Conservation (phyloP, 2,329 filamentous ascomycete genomes). For the Xylariomycetidae sp. region DNA sequence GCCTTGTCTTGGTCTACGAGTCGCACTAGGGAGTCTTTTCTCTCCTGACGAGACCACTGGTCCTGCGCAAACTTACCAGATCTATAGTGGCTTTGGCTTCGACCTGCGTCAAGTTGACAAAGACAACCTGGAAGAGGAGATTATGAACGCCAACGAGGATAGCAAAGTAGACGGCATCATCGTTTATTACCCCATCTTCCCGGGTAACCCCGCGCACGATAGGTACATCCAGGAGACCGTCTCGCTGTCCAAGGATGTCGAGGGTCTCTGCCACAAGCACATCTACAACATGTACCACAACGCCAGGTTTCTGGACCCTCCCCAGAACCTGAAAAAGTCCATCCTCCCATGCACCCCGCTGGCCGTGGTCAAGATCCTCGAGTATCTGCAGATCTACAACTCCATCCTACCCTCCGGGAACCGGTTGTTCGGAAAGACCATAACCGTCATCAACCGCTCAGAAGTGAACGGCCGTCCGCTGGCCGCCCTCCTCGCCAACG, state of each 20-base stretch:
- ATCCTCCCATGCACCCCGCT: constrained; percentile 94
- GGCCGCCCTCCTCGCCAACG: constrained; percentile 89
- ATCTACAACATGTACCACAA: constrained; percentile 99
- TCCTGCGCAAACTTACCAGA: too few species aligned
- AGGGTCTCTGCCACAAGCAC: constrained; percentile 88
- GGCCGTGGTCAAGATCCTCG: constrained; percentile 93
- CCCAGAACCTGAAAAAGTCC: constrained; percentile 74
- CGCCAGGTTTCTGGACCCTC: constrained; percentile 83
- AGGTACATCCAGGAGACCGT: constrained; percentile 95
- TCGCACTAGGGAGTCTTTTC: too few species aligned
- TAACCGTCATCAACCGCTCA: constrained; percentile 93
- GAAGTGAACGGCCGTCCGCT: constrained; percentile 94
- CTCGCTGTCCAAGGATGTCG: constrained; percentile 85
- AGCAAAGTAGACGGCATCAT: constrained; percentile 79
- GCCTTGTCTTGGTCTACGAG: neutral
- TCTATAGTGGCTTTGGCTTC: constrained; percentile 77
- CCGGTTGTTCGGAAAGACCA: constrained; percentile 85
- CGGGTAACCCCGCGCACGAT: constrained; percentile 74
- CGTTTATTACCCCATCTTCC: constrained; percentile 97
- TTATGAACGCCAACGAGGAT: constrained; percentile 81
- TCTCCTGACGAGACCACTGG: too few species aligned
- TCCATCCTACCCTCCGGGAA: constrained; percentile 89
- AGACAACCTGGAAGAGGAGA: constrained; percentile 83
- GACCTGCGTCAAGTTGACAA: constrained; percentile 79
- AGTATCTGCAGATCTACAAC: constrained; percentile 95